Percentiles rank a stretch among this genome's conserved stretches.
Conservation (phyloP, 1,284 basidiomycete species). For the Boletus austroedulis region DNA sequence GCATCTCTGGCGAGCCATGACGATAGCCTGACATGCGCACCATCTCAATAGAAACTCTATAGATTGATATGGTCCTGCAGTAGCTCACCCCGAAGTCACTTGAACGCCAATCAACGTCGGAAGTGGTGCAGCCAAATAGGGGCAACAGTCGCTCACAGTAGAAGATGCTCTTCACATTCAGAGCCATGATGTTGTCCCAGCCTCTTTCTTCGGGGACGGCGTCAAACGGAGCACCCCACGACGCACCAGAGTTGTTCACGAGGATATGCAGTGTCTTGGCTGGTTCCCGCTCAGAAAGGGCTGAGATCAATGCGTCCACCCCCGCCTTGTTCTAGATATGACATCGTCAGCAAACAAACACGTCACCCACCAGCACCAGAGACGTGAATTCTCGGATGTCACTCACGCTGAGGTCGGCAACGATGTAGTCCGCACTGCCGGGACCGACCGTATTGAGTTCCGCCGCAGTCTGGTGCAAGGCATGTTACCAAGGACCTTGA, state of each 20-base stretch:
- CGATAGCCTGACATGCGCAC: constrained; percentile 22
- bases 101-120: constrained; percentile 3
- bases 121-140: background rate
- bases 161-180: constrained; percentile 81
- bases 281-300: constrained; percentile 65
- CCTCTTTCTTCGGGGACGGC: constrained; percentile 78
- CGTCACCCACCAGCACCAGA: background rate
- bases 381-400: too few species aligned
- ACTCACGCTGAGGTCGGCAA: constrained; percentile 66
- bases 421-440: constrained; percentile 66
- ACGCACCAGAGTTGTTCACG: constrained; percentile 77
- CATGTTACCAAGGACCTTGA: background rate
- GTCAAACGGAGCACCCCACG: constrained; percentile 76
- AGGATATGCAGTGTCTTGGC: constrained; percentile 66
- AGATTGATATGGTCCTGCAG: background rate
- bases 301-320: constrained; percentile 68
- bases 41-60: background rate
- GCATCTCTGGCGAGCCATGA: constrained; percentile 69
- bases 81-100: constrained; percentile 66
- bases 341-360: constrained; percentile 2
- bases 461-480: constrained; percentile 47
- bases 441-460: constrained; percentile 58
- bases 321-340: constrained; percentile 66
- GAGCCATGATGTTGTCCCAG: constrained; percentile 79
- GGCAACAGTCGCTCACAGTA: constrained; percentile 51